phyloP scores from a whole-genome alignment of 257 asterid species.

The Penstemon barbatus region DNA sequence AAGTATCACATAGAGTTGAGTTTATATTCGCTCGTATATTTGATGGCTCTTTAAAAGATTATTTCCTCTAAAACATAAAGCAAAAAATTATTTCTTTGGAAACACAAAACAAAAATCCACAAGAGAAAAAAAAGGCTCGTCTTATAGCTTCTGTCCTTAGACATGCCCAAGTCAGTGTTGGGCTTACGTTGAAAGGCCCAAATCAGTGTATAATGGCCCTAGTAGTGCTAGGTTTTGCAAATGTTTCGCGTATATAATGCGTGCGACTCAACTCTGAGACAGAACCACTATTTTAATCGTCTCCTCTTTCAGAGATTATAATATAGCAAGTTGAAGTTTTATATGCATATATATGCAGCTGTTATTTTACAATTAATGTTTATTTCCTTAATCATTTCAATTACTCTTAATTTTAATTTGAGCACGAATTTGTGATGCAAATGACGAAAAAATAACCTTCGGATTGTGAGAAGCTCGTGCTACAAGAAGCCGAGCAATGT shows the following conservation, averaged over 20 bases:
- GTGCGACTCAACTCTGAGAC: too few species aligned
- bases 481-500: conserved; percentile 31
- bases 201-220: background rate
- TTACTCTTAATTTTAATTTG: background rate
- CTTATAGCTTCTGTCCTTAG: too few species aligned
- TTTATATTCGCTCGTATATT: too few species aligned
- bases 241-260: background rate
- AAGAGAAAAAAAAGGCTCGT: too few species aligned
- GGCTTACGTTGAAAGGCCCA: too few species aligned
- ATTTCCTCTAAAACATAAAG: too few species aligned
- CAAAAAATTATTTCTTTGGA: too few species aligned
- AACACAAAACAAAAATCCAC: too few species aligned
- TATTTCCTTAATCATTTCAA: background rate
- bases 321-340: conserved; percentile 8
- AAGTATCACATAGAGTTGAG: too few species aligned
- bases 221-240: conserved; percentile 4
- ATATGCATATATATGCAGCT: too few species aligned
- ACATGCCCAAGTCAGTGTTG: too few species aligned
- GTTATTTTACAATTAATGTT: background rate
- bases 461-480: conserved; percentile 29
- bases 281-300: background rate
- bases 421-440: conserved; percentile 26
- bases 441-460: conserved; percentile 33
- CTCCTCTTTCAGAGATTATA: background rate
- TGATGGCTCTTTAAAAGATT: too few species aligned